A percentile compares a stretch with the other conserved stretches of the same genome.
Evolutionary conservation across 2,329 filamentous ascomycete species (phyloP).

Genomic region (Colletotrichum sp.): DNA sequence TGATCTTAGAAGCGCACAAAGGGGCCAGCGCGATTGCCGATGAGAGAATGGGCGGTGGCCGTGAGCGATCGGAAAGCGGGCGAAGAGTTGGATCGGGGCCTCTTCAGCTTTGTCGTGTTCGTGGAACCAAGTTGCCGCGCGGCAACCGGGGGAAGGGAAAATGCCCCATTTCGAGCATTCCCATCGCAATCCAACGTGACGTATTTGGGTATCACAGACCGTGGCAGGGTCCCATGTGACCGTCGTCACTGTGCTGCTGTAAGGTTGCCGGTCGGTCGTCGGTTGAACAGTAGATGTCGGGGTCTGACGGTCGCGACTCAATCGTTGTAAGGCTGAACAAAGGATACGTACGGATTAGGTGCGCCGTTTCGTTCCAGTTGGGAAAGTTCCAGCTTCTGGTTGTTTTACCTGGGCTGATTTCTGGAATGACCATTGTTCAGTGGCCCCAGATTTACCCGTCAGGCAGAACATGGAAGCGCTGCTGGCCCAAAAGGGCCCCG

Average conservation of each 20-base stretch:
- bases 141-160: background rate
- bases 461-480: background rate
- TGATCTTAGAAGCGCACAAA: background rate
- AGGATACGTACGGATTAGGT: background rate
- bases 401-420: background rate
- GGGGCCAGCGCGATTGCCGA: conserved; percentile 5
- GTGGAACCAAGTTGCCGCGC: background rate
- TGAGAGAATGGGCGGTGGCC: background rate
- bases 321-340: background rate
- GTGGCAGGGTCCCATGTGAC: background rate
- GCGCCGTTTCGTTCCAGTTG: background rate
- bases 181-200: background rate
- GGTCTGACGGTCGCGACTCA: background rate
- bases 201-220: background rate
- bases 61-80: background rate
- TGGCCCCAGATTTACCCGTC: conserved; percentile 6
- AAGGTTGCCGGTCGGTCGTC: background rate
- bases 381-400: background rate
- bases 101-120: background rate
- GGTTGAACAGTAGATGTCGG: background rate
- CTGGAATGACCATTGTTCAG: background rate
- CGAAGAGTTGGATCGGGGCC: background rate
- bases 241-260: background rate
- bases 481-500: background rate
- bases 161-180: background rate